Evolutionary conservation across 176 grass and related monocot species (phyloP), one percentile per base, ranked within the genome.

Genomic region (Zea luxurians): DNA sequence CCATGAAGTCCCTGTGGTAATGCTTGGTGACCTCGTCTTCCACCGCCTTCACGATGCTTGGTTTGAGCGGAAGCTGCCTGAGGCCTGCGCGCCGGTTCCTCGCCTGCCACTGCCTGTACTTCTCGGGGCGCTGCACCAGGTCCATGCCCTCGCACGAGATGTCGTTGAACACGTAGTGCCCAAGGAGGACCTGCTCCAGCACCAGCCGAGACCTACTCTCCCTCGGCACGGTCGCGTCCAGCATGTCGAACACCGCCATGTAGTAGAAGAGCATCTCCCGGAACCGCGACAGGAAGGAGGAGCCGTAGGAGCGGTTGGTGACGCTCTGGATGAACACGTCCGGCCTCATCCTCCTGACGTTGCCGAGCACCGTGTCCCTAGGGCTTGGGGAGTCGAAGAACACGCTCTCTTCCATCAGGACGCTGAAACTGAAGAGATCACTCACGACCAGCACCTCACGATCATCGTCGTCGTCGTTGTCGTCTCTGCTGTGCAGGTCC

Each of bases 31-130:
- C 84, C 75, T 86, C 83, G 11, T 75, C 84, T 44, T 36, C 63
- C 40, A 54, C 44, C 11, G 17, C 70, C 67, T 35, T 40, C 5
- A 83, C 49, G 10, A 83, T 74, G 15, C 78, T 55, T 58, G 70
- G 10, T 62, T 90, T 80, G 17, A 86, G 38, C 6, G 78, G 78
- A 36, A 90, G 75, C 70, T 90, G 84, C 64, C 68, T 90, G 44
- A 90, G 62, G 44, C 84, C 84, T 3, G 80, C 84, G 7, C 84
- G 61, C 18, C 71, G 71, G 74, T 86, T 71, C 55, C 88, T 68
- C 52, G 72, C 45, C 67, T 80, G 84, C 84, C 88, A 90, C 55
- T 86, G 88, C 50, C 71, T 90, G n/a, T 90, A 90, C 5, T 75
- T 90, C 82, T 90, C 80, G 1, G 88, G 88, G 17, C 84, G 82